Evolutionary conservation across 257 asterid species (phyloP), one percentile per base, ranked within the genome.

Genomic region (Solanum commersonii): DNA sequence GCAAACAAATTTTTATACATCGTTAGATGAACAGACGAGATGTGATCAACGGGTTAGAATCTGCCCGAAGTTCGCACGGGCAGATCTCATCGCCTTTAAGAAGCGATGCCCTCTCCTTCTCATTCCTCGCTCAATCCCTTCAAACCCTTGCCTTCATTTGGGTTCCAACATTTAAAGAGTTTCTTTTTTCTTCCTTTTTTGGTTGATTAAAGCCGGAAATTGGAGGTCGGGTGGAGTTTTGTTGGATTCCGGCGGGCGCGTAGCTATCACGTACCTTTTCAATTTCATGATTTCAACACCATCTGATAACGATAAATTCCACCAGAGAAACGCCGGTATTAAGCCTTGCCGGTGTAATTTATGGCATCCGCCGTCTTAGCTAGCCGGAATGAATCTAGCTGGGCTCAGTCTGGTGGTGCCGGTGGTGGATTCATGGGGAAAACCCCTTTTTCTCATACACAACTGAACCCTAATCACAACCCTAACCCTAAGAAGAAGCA

Each of bases 301-400:
- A 63, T 12, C 76, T n/a, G 86, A 34, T 23, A 89, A 34, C 83
- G 89, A 87, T 87, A 87, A 34, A 88, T 16, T 83, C 84, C 76
- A 91, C 92, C 91, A 92, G 94, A 90, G 90, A 81, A 73, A 86
- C 91, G 91, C 87, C 92, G 91, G 89, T 89, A 91, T 90, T 89
- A 90, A 90, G 90, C 88, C 86, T 40, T 84, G 91, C 79, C 91
- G 95, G 94, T 89, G 93, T 76, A 78, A 88, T 91, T 87, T 87
- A 96, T 96, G 99, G 97, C 98, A 87, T 95, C 98, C 18, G 98
- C 98, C 89, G 95, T 95, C 85, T 87, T 95, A 92, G 98, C 96
- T 46, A 93, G 95, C 92, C 97, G 91, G 88, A 95, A 96, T 93
- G 98, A 96, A 87, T 91, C 98, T 87, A 93, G 90, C 95, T 95